Evolutionary conservation across 2,329 filamentous ascomycete genomes (phyloP), one percentile per base, ranked within the genome.

Genomic region (Claviceps africana): DNA sequence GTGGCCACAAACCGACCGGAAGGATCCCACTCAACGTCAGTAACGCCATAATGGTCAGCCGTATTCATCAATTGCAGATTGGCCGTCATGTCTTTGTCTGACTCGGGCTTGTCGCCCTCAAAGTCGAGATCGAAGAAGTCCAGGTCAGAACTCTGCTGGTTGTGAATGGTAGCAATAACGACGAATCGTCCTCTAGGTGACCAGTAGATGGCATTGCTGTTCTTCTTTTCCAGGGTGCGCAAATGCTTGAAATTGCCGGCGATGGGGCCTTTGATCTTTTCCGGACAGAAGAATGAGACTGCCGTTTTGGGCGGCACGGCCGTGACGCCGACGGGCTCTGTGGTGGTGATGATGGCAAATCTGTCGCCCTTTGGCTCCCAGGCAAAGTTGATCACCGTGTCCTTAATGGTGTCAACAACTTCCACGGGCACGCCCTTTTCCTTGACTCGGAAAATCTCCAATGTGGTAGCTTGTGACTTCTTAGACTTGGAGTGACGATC

Each of bases 121-220:
- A 95, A 98, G 71, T 97, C 93, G 60, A 97, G 78, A 65, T 98
- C 93, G 75, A 84, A 97, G 74, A 98, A 98, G 66, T 98, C 93
- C 55, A 98, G 82, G 57, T 98, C 93, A 58, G 88, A 95, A 71
- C 84, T 91, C 70, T 95, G 88, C 66, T 89, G 84, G 63, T 90
- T 96, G 70, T 87, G 82, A 51, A 98, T 88, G 11, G 93, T 94
- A 51, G 89, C 93, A 52, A 98, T 82, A 47, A 97, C 84, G 39
- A 97, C 91, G 64, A 98, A 98, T 48, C 93, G 85, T 51, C 93
- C 93, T 68, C 85, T 88, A 25, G 93, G 93, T 21, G 89, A 95
- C 93, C 93, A 98, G 81, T 97, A 97, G 65, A 98, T 98, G 58
- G 88, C 90, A 65, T 98, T 98, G 79, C 86, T 95, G 73, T 94